Evolutionary conservation across 2,329 filamentous ascomycete genomes (phyloP), one percentile per base, ranked within the genome.

Genomic region (Fusarium sp.): DNA sequence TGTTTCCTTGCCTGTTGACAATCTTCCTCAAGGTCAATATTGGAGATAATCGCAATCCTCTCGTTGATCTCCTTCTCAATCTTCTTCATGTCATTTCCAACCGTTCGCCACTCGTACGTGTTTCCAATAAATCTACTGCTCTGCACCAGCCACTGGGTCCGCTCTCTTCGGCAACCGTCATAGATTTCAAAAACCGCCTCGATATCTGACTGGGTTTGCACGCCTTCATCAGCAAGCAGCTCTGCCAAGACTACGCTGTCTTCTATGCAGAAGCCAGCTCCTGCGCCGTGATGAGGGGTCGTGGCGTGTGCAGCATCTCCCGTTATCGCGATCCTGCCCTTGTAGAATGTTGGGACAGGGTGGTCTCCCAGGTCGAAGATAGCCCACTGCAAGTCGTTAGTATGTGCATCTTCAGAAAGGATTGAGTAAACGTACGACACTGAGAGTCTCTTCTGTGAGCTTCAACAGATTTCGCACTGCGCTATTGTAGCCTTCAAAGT

Each of bases 281-380:
- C 86, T 1, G 85, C 81, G 0, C 85, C 86, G 38, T 86, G 83
- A 35, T 85, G 83, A 0, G 87, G 87, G 0, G 85, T 84, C 35
- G 83, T 83, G 0, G 85, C 86, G 69, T 89, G 87, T 0, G 87
- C 87, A 0, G 87, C 85, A 67, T 90, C 87, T 12, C 87, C 87
- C 1, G 86, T 72, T 3, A 89, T 77, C 34, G 78, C 80, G 24
- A 83, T 66, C 1, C 79, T 75, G 7, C 76, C 77, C 24, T 76
- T 76, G 64, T 75, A 77, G 39, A 79, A 84, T 10, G 69, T 68
- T 1, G 76, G 76, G 1, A 81, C 72, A 1, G 78, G 79, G 38
- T 79, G 66, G n/a, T 80, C 74, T 29, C 76, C 77, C 0, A 81
- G 72, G 42, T 82, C 80, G 61, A 81, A 83, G 29, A 82, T 76